phyloP scores from a whole-genome alignment of 1,139 yeast species.

The Scheffersomyces lignicola region DNA sequence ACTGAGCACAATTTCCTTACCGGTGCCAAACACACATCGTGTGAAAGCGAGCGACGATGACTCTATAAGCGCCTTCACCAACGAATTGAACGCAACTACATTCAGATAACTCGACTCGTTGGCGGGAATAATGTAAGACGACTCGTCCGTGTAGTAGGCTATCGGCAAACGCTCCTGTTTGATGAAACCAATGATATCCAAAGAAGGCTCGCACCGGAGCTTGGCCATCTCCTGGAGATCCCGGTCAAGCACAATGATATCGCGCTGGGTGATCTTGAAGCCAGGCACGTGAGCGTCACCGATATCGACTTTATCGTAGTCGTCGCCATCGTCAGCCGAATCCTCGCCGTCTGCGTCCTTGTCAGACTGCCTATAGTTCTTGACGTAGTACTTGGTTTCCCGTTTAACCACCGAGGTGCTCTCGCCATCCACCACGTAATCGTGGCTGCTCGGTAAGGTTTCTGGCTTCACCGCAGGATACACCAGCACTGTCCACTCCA shows the following conservation, averaged over 20 bases:
- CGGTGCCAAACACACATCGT: conserved; percentile 54
- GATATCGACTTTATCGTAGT: conserved; percentile 21
- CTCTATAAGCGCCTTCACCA: conserved; percentile 56
- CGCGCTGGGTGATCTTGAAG: conserved; percentile 65
- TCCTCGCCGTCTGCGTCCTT: conserved; percentile 18
- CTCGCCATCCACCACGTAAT: conserved; percentile 22
- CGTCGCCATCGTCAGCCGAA: conserved; percentile 20
- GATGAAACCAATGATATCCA: conserved; percentile 68
- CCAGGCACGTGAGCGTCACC: conserved; percentile 36
- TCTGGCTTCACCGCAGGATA: conserved; percentile 63
- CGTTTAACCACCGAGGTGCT: conserved; percentile 16
- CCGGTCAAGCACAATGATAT: conserved; percentile 35
- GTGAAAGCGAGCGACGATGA: conserved; percentile 56
- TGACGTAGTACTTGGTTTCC: conserved; percentile 23
- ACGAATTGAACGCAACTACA: conserved; percentile 45
- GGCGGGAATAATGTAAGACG: conserved; percentile 55
- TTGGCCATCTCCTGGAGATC: conserved; percentile 43
- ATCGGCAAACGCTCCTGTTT: conserved; percentile 48
- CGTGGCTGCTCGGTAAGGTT: conserved; percentile 29
- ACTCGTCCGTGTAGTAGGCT: conserved; percentile 58
- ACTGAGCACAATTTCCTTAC: conserved; percentile 55
- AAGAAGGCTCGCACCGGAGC: conserved; percentile 46
- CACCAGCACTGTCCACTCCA: conserved; percentile 53
- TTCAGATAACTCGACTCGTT: conserved; percentile 36
- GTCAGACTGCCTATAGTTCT: conserved; percentile 15